Evolutionary conservation across 2,329 filamentous ascomycete species (phyloP), one percentile per base, ranked within the genome.

Genomic region (Dothistroma septosporum): DNA sequence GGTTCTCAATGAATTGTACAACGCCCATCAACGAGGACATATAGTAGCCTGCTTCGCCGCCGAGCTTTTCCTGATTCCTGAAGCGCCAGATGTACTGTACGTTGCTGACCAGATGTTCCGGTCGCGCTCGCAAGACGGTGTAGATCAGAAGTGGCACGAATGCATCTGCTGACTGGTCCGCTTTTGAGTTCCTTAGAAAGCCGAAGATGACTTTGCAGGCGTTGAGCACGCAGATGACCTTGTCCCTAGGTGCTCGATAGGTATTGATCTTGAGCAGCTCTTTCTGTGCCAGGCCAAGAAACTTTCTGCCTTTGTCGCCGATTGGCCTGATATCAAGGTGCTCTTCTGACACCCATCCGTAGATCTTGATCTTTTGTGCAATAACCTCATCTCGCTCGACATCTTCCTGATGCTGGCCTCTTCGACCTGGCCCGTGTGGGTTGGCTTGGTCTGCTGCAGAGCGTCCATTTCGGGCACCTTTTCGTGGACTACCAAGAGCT

Each of bases 161-260:
- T 0, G 93, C 92, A 77, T 99, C 94, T 12, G 94, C 94, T 1
- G 93, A 97, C 22, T 92, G 93, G 73, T 99, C 94, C 1, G 89
- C 89, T 76, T 96, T 95, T 57, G 91, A 87, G 73, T 97, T 95
- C 67, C 93, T 92, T 56, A 99, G 80, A 53, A 96, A 85, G 19
- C 93, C 94, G 76, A 99, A 97, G 65, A 99, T 97, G 64, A 99
- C 95, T 77, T 99, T 99, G 84, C 94, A 99, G 78, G 92, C 97
- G 77, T 99, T 99, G 59, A 99, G 79, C 50, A 97, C 91, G 75
- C 94, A 99, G 54, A 99, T 97, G 58, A 99, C 94, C 77, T 99
- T 99, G 79, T 99, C 94, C 69, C 94, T 82, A 4, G 94, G 94
- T n/a, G 94, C 94, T 67, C 95, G 86, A 73, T 99, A 99, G 9